Conservation (phyloP, 1,284 basidiomycete genomes). For the Naganishia sp. region DNA sequence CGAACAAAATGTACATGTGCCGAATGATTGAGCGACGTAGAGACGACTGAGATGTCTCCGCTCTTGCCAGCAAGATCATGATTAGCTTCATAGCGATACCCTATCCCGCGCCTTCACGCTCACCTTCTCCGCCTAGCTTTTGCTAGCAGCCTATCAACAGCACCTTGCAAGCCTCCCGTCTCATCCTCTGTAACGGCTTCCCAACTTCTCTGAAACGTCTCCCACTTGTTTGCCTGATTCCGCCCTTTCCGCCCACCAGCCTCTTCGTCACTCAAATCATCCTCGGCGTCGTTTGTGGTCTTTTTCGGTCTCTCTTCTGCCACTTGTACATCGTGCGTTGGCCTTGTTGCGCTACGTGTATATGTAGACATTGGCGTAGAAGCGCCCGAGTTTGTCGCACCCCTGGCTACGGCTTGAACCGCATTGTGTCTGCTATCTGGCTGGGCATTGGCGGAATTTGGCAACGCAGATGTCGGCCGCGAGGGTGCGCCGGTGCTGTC, state of each 20-base stretch:
- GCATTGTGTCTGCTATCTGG: slow-evolving; percentile 7
- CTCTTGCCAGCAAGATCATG: slow-evolving; percentile 38
- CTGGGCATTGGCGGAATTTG: background rate
- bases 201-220: slow-evolving; percentile 59
- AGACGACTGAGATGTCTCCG: slow-evolving; percentile 72
- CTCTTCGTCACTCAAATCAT: slow-evolving; percentile 23
- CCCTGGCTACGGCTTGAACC: slow-evolving; percentile 13
- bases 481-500: background rate
- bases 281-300: slow-evolving; percentile 16
- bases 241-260: slow-evolving; percentile 5
- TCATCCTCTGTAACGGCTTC: slow-evolving; percentile 97
- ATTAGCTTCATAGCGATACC: slow-evolving; percentile 2
- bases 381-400: slow-evolving; percentile 12
- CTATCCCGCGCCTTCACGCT: slow-evolving; percentile 36
- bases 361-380: slow-evolving; percentile 20
- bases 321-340: background rate
- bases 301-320: background rate
- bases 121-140: slow-evolving; percentile 79
- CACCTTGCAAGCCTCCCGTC: slow-evolving; percentile 80
- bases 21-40: slow-evolving; percentile 94
- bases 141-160: slow-evolving; percentile 85
- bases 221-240: slow-evolving; percentile 25
- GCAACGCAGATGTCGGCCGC: background rate
- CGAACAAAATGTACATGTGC: slow-evolving; percentile 85
- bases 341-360: slow-evolving; percentile 7